Evolutionary conservation across 1,284 basidiomycete genomes (phyloP), one percentile per base, ranked within the genome.

Genomic region (Ceratobasidium sp.): DNA sequence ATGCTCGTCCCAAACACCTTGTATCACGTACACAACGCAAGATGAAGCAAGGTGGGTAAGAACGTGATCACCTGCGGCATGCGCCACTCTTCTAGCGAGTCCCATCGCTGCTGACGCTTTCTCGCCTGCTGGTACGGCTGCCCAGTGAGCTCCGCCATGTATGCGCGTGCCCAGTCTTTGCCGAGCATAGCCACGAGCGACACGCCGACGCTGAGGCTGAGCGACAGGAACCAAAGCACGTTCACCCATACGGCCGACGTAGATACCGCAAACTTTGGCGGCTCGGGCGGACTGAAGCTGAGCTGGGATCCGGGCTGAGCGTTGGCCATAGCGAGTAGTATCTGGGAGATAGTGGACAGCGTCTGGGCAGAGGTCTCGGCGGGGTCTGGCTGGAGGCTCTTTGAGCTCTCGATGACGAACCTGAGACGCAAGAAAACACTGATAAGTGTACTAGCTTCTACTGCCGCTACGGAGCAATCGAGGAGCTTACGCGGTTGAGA

Each of bases 51-150:
- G 6, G 31, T 35, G 15, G 56, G 56, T 11, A 60, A n/a, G 4
- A 37, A 31, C 31, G n/a, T 31, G 26, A 60, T 35, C 31, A 60
- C 35, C 6, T 37, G 17, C 10, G 56, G 31, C 56, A 60, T 60
- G 13, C 56, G 11, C 56, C 56, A 60, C 56, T 37, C 15, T 20
- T 60, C 31, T 35, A 60, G 31, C 31, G 31, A 28, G 10, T 60
- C 56, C 28, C 31, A 35, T 10, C 66, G 49, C 33, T 20, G 53
- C 51, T 68, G 66, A 31, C 66, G 49, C 31, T 20, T 53, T n/a
- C 66, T 49, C n/a, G 66, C 66, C 53, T 68, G 66, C n/a, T 54
- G 31, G 56, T 68, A 51, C 3, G 66, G 66, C 33, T 56, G 49
- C 4, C 66, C 66, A 23, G 51, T 51, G 7, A 49, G 49, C 26